These are phyloP conservation scores for Hypoxylon perforatum DNA, from an alignment of 495 filamentous ascomycete species.

Conservation along the genomic window DNA sequence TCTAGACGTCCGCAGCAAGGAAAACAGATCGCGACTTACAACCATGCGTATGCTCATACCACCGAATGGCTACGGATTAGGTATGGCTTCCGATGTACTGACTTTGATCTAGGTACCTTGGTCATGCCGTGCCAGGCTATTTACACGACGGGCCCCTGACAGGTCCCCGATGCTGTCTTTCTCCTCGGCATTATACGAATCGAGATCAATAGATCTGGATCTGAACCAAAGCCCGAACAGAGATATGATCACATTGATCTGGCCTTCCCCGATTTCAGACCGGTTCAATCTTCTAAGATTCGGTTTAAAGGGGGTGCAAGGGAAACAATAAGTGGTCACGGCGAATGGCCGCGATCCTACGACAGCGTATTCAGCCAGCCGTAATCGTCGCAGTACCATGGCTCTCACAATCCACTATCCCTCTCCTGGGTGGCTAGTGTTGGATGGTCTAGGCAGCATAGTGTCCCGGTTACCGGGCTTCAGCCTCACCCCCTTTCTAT, in stretches of 20 bases:
- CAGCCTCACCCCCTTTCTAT: slow-evolving; percentile 29
- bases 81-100: not conserved
- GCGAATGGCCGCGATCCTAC: not conserved
- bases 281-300: not conserved
- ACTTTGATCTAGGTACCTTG: too few relatives aligned
- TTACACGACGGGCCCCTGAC: slow-evolving; percentile 1
- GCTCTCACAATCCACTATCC: slow-evolving; percentile 4
- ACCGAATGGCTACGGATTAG: not conserved
- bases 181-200: slow-evolving; percentile 1
- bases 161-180: slow-evolving; percentile 1
- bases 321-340: slow-evolving; percentile 8
- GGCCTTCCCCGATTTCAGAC: slow-evolving; percentile 12
- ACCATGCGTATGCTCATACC: slow-evolving; percentile 13
- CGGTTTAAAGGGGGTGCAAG: not conserved
- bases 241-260: slow-evolving; percentile 9
- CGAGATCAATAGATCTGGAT: slow-evolving; percentile 7
- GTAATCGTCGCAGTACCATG: not conserved
- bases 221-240: not conserved
- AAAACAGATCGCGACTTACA: slow-evolving; percentile 22
- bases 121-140: slow-evolving; percentile 9
- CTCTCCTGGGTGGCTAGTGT: not conserved
- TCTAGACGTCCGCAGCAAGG: slow-evolving; percentile 1
- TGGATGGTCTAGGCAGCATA: slow-evolving; percentile 9
- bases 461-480: slow-evolving; percentile 9
- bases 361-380: slow-evolving; percentile 29